Evolutionary conservation across 768 basidiomycete genomes (phyloP), one percentile per base, ranked within the genome.

Genomic region (Peribolospora baueri): DNA sequence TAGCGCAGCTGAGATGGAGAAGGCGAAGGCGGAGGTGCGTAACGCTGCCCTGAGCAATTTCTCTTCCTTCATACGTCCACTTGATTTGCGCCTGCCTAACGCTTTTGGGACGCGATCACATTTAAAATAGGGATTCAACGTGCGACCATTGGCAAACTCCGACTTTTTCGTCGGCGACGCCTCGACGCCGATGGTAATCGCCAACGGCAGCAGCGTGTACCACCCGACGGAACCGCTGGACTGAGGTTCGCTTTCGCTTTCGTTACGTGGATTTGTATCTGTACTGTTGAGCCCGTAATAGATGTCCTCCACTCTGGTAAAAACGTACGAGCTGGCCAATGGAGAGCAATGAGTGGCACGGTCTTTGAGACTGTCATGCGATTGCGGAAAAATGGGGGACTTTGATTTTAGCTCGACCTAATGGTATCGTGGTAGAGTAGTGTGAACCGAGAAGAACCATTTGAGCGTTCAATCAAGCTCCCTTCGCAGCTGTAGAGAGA

Each of bases 141-240:
- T 87, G 54, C 79, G 87, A 51, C 79, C 83, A 6, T 68, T 90
- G 49, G 71, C 70, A 3, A 54, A 85, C 40, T 69, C 71, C 9
- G 87, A 91, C 65, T 90, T 91, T 67, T 70, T 72, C 37, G 54
- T 63, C 39, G 14, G 25, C 37, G 58, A 57, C 39, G 47, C 55
- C 8, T 50, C 48, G 2, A 48, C 25, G 8, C 14, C 36, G 4
- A 37, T 41, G 0, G 36, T 39, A 13, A 49, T 48, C 9, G 56
- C 53, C 25, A 25, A 25, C 25, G 25, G 25, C 25, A 25, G 25
- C 25, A 25, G 25, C 25, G 25, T 25, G 25, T 25, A 25, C 25
- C 25, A 25, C 25, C 25, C 25, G 37, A 45, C 42, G 2, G 56
- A 57, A 10, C 36, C 41, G 3, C 46, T 57, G 9, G 56, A 57